phyloP scores from a whole-genome alignment of 345 rosid genomes.

The Sonneratia alba region DNA sequence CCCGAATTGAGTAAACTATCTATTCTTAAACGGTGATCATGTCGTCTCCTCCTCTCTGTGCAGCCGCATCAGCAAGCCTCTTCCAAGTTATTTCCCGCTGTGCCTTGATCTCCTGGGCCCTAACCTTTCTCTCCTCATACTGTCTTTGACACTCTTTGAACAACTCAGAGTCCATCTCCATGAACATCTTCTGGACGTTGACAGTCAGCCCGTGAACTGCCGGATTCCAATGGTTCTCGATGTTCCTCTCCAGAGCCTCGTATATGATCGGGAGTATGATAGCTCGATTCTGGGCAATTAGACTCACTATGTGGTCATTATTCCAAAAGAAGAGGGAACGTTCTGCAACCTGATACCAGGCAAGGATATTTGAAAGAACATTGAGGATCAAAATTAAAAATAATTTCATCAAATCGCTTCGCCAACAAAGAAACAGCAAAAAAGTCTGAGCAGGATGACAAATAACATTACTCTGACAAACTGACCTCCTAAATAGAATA shows the following conservation, averaged over 20 bases:
- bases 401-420: too few species aligned
- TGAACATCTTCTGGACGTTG: slow-evolving; percentile 62
- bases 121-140: slow-evolving; percentile 23
- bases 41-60: slow-evolving; percentile 19
- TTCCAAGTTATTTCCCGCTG: slow-evolving; percentile 36
- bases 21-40: slow-evolving; percentile 22
- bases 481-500: too few species aligned
- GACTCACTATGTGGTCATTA: slow-evolving; percentile 76
- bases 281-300: slow-evolving; percentile 59
- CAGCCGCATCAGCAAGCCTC: slow-evolving; percentile 33
- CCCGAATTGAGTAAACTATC: background rate
- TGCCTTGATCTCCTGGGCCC: slow-evolving; percentile 29
- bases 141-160: slow-evolving; percentile 42
- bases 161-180: slow-evolving; percentile 65
- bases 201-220: slow-evolving; percentile 61
- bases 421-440: too few species aligned
- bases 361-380: background rate
- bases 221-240: slow-evolving; percentile 71
- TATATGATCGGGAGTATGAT: slow-evolving; percentile 57
- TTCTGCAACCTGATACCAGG: slow-evolving; percentile 70
- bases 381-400: background rate
- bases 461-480: too few species aligned
- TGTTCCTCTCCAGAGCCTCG: slow-evolving; percentile 66
- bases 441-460: too few species aligned
- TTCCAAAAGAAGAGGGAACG: slow-evolving; percentile 84